A percentile compares a stretch with the other conserved stretches of the same genome.
Conservation (phyloP, 1,139 yeast species). For the Suhomyces taliae region DNA sequence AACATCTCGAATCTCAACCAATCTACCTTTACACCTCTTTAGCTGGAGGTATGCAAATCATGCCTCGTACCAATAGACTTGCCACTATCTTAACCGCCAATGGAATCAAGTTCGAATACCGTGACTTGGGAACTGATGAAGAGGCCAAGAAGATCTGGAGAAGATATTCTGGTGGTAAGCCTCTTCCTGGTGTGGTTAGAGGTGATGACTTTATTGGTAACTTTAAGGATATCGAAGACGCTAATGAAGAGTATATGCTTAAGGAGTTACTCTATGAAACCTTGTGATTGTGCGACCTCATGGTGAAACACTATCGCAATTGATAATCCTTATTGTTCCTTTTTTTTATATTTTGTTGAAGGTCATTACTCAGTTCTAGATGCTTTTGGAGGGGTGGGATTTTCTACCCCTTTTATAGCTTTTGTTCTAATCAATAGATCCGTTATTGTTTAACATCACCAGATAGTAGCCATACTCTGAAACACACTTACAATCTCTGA, state of each 20-base stretch:
- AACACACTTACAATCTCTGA: too few species aligned
- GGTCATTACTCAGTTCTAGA: too few species aligned
- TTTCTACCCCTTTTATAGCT: too few species aligned
- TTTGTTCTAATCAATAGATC: too few species aligned
- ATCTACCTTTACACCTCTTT: conserved; percentile 81
- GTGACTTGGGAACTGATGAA: conserved; percentile 87
- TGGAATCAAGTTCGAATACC: conserved; percentile 62
- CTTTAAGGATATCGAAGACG: conserved; percentile 78
- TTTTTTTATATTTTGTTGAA: too few species aligned
- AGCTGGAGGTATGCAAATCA: conserved; percentile 86
- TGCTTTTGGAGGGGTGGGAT: too few species aligned
- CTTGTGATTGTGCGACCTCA: conserved; percentile 18
- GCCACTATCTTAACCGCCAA: conserved; percentile 77
- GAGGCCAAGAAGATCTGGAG: conserved; percentile 87
- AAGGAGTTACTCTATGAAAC: conserved; percentile 57
- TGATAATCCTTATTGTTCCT: too few species aligned
- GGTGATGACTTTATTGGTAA: conserved; percentile 89
- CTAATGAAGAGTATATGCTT: conserved; percentile 78
- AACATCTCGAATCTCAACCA: conserved; percentile 53
- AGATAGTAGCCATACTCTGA: too few species aligned
- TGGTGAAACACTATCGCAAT: too few species aligned
- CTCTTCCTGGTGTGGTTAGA: conserved; percentile 87
- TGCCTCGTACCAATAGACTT: conserved; percentile 77
- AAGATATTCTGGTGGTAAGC: conserved; percentile 69
- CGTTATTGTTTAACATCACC: too few species aligned